Percentiles rank a stretch among this genome's conserved stretches.
These are phyloP conservation scores for Candolleomyces eurysporus DNA, from an alignment of 768 basidiomycete genomes.

Conservation along the genomic window DNA sequence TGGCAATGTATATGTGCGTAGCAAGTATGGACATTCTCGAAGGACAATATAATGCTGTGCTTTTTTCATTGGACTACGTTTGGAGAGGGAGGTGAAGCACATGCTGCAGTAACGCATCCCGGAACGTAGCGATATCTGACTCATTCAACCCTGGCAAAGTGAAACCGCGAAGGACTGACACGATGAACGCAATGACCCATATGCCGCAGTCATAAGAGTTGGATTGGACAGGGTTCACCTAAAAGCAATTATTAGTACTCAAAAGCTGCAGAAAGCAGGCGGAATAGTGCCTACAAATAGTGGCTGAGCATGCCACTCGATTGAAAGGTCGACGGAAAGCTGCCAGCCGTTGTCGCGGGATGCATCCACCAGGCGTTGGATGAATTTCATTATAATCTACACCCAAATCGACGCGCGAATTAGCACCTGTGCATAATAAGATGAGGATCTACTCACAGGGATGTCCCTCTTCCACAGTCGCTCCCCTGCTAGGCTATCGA, in stretches of 20 bases:
- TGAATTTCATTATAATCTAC: background rate
- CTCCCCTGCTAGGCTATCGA: constrained; percentile 27
- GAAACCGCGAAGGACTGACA: background rate
- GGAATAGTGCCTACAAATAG: background rate
- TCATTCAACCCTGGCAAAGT: background rate
- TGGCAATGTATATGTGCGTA: too few relatives aligned
- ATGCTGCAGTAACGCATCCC: background rate
- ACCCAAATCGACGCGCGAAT: background rate
- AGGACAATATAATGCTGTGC: too few relatives aligned
- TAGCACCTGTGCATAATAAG: background rate
- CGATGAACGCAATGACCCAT: background rate
- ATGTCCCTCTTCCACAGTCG: background rate
- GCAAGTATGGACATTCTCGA: too few relatives aligned
- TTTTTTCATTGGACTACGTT: too few relatives aligned
- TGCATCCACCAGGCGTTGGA: background rate
- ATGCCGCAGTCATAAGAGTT: background rate
- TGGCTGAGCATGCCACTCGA: background rate
- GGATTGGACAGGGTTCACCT: background rate
- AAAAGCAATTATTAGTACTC: too few relatives aligned
- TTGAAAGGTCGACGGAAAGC: background rate
- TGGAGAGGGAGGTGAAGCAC: background rate
- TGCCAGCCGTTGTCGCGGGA: background rate
- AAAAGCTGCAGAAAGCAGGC: too few relatives aligned
- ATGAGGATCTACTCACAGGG: background rate
- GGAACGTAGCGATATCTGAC: background rate